Evolutionary conservation across 129 eudicot genomes (phyloP).

Genomic region (Scalesia atractyloides): DNA sequence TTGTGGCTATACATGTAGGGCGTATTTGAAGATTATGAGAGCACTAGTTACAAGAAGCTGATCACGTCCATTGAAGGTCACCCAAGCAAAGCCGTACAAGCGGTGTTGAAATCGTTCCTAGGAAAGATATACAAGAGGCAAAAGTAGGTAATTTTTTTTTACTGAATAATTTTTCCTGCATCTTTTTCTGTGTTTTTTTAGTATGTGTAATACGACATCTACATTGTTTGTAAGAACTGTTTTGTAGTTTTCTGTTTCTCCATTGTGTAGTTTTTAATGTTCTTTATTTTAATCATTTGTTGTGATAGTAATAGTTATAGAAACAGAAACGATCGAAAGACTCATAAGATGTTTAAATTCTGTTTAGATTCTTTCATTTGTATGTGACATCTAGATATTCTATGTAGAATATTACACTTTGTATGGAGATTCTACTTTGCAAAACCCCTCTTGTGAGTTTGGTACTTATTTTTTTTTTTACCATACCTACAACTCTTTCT

Average conservation of each 20-base stretch:
- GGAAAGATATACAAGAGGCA: slow-evolving; percentile 89
- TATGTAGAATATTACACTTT: too few relatives aligned
- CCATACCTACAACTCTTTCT: too few relatives aligned
- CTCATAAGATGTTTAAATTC: background rate
- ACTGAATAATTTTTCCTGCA: slow-evolving; percentile 10
- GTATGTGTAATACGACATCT: slow-evolving; percentile 24
- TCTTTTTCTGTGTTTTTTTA: slow-evolving; percentile 8
- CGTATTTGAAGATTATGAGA: slow-evolving; percentile 69
- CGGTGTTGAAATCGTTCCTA: slow-evolving; percentile 74
- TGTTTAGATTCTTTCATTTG: background rate
- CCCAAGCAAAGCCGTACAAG: slow-evolving; percentile 74
- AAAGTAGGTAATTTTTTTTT: slow-evolving; percentile 34
- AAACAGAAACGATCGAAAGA: too few relatives aligned
- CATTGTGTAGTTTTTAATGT: background rate
- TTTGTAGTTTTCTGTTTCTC: slow-evolving; percentile 14
- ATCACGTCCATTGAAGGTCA: slow-evolving; percentile 65
- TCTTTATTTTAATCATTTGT: background rate
- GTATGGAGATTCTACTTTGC: too few relatives aligned
- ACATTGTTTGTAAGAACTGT: background rate
- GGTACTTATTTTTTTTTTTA: too few relatives aligned
- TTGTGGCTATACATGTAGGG: slow-evolving; percentile 39
- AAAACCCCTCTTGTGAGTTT: too few relatives aligned
- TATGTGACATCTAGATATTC: background rate
- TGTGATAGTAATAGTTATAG: background rate
- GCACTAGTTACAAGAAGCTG: slow-evolving; percentile 63